These are phyloP conservation scores for Lentinula detonsa DNA, from an alignment of 768 basidiomycete genomes.

Conservation along the genomic window DNA sequence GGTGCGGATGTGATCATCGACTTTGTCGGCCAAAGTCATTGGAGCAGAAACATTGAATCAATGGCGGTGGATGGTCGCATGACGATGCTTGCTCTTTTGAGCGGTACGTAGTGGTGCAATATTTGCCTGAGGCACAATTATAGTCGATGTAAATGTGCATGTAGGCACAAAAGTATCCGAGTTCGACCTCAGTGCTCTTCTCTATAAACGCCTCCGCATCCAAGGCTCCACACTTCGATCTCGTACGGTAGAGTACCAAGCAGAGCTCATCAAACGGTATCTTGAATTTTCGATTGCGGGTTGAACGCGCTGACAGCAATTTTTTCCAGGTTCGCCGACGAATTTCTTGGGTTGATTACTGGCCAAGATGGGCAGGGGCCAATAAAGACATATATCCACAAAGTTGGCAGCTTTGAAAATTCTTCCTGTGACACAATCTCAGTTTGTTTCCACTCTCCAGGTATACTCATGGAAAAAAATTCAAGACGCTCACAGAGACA, in stretches of 20 bases:
- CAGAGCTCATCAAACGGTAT: conserved; percentile 57
- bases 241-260: conserved; percentile 71
- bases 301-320: not conserved
- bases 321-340: conserved; percentile 41
- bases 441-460: conserved; percentile 25
- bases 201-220: conserved; percentile 82
- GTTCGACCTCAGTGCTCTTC: conserved; percentile 57
- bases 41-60: conserved; percentile 64
- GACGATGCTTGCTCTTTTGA: conserved; percentile 59
- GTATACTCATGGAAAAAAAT: conserved; percentile 80
- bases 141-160: not conserved
- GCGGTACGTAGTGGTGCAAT: conserved; percentile 42
- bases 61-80: conserved; percentile 71
- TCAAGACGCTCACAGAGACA: conserved; percentile 74
- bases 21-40: conserved; percentile 74
- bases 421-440: conserved; percentile 4
- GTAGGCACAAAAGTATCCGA: conserved; percentile 49
- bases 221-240: conserved; percentile 85
- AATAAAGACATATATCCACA: conserved; percentile 73
- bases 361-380: conserved; percentile 49
- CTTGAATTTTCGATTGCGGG: conserved; percentile 3
- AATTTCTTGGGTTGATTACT: conserved; percentile 54
- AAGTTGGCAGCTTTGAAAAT: conserved; percentile 36
- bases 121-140: not conserved
- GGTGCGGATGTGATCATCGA: conserved; percentile 86